Conservation (phyloP, 208 protist genomes). For the Naegleria fowleri region DNA sequence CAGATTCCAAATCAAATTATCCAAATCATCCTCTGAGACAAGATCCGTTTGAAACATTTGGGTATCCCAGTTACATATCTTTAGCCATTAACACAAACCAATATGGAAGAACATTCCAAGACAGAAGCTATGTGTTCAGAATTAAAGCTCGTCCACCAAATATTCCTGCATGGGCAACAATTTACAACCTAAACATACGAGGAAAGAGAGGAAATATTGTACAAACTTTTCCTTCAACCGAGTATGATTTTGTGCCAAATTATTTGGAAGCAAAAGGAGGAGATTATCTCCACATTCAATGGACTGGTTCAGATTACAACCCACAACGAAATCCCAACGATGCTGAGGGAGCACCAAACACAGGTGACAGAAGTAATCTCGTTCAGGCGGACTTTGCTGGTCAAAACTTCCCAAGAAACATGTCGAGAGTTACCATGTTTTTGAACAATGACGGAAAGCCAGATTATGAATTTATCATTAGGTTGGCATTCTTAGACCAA, state of each 20-base stretch:
- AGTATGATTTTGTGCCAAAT: conserved; percentile 66
- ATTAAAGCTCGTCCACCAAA: conserved; percentile 43
- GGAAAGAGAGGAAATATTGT: conserved; percentile 76
- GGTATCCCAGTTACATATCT: conserved; percentile 33
- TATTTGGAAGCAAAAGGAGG: conserved; percentile 41
- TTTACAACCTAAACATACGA: conserved; percentile 67
- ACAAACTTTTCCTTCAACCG: conserved; percentile 55
- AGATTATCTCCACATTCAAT: conserved; percentile 70
- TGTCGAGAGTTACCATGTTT: background rate
- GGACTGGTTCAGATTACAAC: conserved; percentile 61
- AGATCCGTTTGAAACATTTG: conserved; percentile 37
- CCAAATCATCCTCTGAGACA: conserved; percentile 31
- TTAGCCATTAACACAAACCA: conserved; percentile 66
- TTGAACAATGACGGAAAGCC: background rate
- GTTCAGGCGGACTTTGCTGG: conserved; percentile 43
- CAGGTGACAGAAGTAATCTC: conserved; percentile 57
- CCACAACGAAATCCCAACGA: conserved; percentile 47
- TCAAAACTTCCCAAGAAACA: background rate
- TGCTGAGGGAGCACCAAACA: conserved; percentile 39
- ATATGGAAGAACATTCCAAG: conserved; percentile 71
- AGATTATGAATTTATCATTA: background rate
- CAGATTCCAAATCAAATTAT: background rate
- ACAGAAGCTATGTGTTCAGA: conserved; percentile 58
- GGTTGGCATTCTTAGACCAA: conserved; percentile 16
- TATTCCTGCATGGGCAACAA: conserved; percentile 34